These are phyloP conservation scores for Platismatia glauca DNA, from an alignment of 495 filamentous ascomycete species.

Conservation along the genomic window DNA sequence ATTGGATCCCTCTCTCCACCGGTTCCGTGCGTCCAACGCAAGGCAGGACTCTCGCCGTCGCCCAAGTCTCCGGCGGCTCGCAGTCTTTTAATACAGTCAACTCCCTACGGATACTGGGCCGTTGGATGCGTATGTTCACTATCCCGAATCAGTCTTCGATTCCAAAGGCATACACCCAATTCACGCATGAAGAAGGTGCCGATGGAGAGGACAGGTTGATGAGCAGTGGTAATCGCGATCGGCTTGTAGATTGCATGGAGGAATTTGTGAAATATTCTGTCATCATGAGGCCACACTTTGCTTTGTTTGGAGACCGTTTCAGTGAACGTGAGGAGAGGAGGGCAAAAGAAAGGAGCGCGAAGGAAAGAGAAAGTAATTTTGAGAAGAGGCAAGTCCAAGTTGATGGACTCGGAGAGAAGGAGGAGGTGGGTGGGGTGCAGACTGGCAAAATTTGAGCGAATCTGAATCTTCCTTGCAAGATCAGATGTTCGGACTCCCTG, in stretches of 20 bases:
- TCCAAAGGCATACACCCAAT: constrained; percentile 57
- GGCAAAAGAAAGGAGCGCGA: too few relatives aligned
- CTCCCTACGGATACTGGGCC: constrained; percentile 55
- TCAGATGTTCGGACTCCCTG: too few relatives aligned
- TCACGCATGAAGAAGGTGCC: constrained; percentile 45
- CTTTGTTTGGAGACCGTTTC: too few relatives aligned
- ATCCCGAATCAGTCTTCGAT: constrained; percentile 63
- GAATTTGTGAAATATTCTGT: constrained; percentile 56
- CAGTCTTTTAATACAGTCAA: constrained; percentile 74
- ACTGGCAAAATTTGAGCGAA: too few relatives aligned
- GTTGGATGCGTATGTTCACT: constrained; percentile 73
- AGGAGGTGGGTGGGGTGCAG: too few relatives aligned
- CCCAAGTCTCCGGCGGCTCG: constrained; percentile 53
- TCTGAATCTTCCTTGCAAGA: too few relatives aligned
- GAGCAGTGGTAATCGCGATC: constrained; percentile 53
- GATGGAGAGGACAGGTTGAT: constrained; percentile 41
- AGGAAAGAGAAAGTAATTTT: too few relatives aligned
- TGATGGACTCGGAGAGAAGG: too few relatives aligned
- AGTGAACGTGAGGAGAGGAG: too few relatives aligned
- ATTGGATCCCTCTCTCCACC: too few relatives aligned
- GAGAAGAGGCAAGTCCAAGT: too few relatives aligned
- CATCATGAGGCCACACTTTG: constrained; percentile 1
- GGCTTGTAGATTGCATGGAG: constrained; percentile 69
- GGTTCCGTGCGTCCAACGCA: constrained; percentile 43
- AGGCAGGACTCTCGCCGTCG: constrained; percentile 45